Evolutionary conservation across 116 monocot genomes (phyloP), one percentile per base, ranked within the genome.

Genomic region (Papilionanthe hybrid): DNA sequence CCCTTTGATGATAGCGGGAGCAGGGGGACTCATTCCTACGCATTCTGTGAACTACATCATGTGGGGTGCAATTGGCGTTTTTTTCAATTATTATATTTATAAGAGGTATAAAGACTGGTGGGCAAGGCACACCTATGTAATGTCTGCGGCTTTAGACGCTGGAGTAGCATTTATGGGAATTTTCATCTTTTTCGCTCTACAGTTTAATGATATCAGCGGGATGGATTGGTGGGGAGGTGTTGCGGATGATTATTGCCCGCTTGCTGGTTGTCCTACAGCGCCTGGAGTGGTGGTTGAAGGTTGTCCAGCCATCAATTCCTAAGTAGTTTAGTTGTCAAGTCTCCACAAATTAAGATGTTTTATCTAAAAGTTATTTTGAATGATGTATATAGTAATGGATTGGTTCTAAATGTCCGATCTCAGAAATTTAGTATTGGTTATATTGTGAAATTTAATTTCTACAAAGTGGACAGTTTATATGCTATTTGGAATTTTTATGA

Each of bases 71-170:
- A 53, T 75, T 4, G 86, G 79, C 11, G 10, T 86, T 23, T 8
- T 82, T 22, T 82, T 86, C 76, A 82, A 79, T 66, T 45, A 76
- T 44, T 56, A 5, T 6, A 55, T 86, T 10, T 86, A 69, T 66
- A 65, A 37, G 19, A 66, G 47, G 55, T 75, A 45, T 78, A 82
- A 75, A 82, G 20, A 7, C 7, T 86, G 86, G 86, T 86, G 86
- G 86, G 73, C 74, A 29, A 75, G 82, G 58, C 76, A 86, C 32
- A 69, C 8, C 32, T 69, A 37, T 69, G 30, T 69, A 22, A 69
- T 69, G 69, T 28, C 69, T 4, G 86, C 82, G 5, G 86, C 55
- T 2, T 73, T 86, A 0, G 86, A 86, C 55, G 86, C 86, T 47
- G 86, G 82, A 5, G 23, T 73, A 10, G 69, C 69, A 4, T 69